Conservation (phyloP, 108 stramenopile species). For the Cyclotella baltica region DNA sequence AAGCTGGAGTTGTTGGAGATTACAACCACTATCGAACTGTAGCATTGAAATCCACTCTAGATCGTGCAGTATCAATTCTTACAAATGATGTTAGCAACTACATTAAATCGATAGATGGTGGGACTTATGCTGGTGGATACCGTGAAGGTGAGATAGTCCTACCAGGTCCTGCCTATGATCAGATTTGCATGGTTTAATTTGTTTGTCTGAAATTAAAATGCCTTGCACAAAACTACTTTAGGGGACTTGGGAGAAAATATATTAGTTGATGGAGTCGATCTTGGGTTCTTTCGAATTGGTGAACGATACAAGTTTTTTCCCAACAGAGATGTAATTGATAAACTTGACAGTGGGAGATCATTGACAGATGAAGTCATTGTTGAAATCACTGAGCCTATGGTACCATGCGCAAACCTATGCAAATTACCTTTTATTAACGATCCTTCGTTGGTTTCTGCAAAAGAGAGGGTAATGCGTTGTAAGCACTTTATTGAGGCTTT, state of each 20-base stretch:
- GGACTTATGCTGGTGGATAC: slow-evolving; percentile 17
- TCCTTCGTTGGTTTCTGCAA: slow-evolving; percentile 21
- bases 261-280: slow-evolving; percentile 53
- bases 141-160: slow-evolving; percentile 8
- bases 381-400: slow-evolving; percentile 69
- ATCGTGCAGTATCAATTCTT: slow-evolving; percentile 65
- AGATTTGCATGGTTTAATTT: too few species aligned
- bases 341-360: background rate
- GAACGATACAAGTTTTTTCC: slow-evolving; percentile 47
- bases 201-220: background rate
- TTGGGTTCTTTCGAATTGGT: slow-evolving; percentile 57
- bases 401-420: slow-evolving; percentile 69
- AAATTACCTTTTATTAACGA: slow-evolving; percentile 65
- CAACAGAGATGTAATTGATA: background rate
- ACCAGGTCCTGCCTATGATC: background rate
- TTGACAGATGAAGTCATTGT: slow-evolving; percentile 38
- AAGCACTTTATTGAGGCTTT: slow-evolving; percentile 47
- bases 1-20: slow-evolving; percentile 53
- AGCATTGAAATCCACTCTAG: slow-evolving; percentile 55
- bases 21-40: slow-evolving; percentile 72
- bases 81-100: slow-evolving; percentile 55
- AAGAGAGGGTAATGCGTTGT: slow-evolving; percentile 57
- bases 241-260: slow-evolving; percentile 77
- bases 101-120: slow-evolving; percentile 33
- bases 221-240: background rate